phyloP scores from a whole-genome alignment of 805 yeast species.

The Myxozyma lipomycoides region DNA sequence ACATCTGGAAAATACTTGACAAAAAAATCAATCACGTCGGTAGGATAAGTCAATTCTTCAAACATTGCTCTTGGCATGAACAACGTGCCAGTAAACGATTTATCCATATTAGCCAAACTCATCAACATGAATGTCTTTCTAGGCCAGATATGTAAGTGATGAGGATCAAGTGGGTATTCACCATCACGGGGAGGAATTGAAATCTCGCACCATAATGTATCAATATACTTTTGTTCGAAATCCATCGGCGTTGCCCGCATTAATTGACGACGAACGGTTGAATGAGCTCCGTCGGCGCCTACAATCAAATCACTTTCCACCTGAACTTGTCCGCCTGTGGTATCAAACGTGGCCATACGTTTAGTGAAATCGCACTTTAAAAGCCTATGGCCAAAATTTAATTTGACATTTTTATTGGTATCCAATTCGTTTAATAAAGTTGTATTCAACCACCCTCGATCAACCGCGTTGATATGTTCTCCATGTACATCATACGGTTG shows the following conservation, averaged over 20 bases:
- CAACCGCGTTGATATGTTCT: slow-evolving; percentile 81
- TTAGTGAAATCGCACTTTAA: slow-evolving; percentile 40
- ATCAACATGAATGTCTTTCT: slow-evolving; percentile 80
- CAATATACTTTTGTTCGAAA: slow-evolving; percentile 70
- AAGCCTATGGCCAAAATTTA: slow-evolving; percentile 58
- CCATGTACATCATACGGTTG: slow-evolving; percentile 79
- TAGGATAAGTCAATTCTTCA: slow-evolving; percentile 48
- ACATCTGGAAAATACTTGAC: slow-evolving; percentile 69
- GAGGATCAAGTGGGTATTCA: slow-evolving; percentile 56
- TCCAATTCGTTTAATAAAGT: slow-evolving; percentile 62
- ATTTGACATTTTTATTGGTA: slow-evolving; percentile 42
- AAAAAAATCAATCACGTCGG: slow-evolving; percentile 54
- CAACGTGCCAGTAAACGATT: slow-evolving; percentile 83
- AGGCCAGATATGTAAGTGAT: slow-evolving; percentile 92
- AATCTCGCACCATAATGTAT: slow-evolving; percentile 77
- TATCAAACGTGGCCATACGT: slow-evolving; percentile 29
- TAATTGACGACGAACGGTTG: slow-evolving; percentile 64
- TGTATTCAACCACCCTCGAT: slow-evolving; percentile 65
- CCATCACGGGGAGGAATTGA: slow-evolving; percentile 55
- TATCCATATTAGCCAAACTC: slow-evolving; percentile 80
- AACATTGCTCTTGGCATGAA: slow-evolving; percentile 75
- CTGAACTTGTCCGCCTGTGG: slow-evolving; percentile 15
- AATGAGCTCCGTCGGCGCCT: slow-evolving; percentile 85
- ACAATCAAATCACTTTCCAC: slow-evolving; percentile 54
- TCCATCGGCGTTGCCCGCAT: slow-evolving; percentile 63